A percentile compares a stretch with the other conserved stretches of the same genome.
Evolutionary conservation across 2,329 filamentous ascomycete species (phyloP).

Genomic region (Neocucurbitaria cava): DNA sequence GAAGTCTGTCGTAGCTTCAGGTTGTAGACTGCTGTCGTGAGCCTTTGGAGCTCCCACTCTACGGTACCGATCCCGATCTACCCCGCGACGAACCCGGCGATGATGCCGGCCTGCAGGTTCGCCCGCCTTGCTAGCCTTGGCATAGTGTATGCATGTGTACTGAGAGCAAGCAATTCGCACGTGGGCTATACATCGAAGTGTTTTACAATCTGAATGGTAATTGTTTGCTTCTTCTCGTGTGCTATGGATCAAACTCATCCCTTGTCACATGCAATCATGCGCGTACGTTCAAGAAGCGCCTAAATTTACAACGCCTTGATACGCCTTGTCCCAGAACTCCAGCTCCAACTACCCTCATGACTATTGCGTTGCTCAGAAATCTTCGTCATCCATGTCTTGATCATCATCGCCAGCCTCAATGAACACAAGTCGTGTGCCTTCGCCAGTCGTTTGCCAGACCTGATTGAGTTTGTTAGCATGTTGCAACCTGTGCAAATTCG

Average conservation of each 20-base stretch:
- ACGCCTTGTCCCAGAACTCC: constrained; percentile 30
- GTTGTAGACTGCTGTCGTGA: not conserved
- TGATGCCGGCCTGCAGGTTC: constrained; percentile 17
- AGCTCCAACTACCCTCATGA: constrained; percentile 15
- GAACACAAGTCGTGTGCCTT: constrained; percentile 62
- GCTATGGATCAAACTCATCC: not conserved
- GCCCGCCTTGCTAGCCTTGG: constrained; percentile 12
- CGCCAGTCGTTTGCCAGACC: constrained; percentile 64
- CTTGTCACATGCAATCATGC: not conserved
- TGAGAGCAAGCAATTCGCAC: constrained; percentile 5
- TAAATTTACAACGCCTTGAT: constrained; percentile 32
- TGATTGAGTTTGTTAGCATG: constrained; percentile 44
- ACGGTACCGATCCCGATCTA: constrained; percentile 23
- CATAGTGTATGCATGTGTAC: too few species aligned
- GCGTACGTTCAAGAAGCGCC: constrained; percentile 11
- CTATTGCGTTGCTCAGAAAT: constrained; percentile 32
- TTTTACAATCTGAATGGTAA: not conserved
- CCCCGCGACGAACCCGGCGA: constrained; percentile 15
- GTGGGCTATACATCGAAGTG: not conserved
- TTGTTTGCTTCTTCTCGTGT: constrained; percentile 10
- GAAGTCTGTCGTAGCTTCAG: not conserved
- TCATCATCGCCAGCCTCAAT: constrained; percentile 60
- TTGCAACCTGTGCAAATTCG: not conserved
- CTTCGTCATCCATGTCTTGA: constrained; percentile 50
- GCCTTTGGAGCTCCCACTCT: constrained; percentile 11